Base-by-base conservation (phyloP, 805 yeast genomes). In the Phaffomyces thermotolerans region DNA sequence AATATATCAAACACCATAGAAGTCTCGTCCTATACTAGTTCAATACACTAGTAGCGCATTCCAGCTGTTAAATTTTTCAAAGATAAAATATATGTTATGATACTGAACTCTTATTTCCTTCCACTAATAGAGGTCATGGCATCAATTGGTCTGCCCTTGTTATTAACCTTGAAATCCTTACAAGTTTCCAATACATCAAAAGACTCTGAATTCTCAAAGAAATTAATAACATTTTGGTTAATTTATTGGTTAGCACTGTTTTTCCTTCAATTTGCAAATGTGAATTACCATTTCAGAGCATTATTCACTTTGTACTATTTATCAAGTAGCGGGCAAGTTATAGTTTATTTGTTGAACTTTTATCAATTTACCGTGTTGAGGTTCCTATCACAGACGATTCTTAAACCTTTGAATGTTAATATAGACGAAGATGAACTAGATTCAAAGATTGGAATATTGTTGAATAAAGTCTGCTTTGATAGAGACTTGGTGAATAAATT, bases 121-220 rank as follows among this genome's bases (percentile, higher is more conserved):
- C 58, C 55, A 5, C 15, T 52, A 2, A 27, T 43, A 15, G 56
- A 54, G 39, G 30, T 48, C 2, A 17, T 30, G 13, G 12, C 47
- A 3, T 40, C 52, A 2, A 33, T 53, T 24, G 41, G 22, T 4
- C n/a, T 50, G 4, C 60, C 60, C 2, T 20, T 47, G 9, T 30
- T 54, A 25, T 38, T 56, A 15, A 56, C 60, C 3, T 38, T 56
- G 33, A 52, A 53, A 33, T 30, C 56, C 2, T 36, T 56, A 3
- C 51, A 51, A 17, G 12, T 51, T 13, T 15, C 38, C 10, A 42
- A 20, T 18, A 23, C 18, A 9, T 8, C 32, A 33, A 34, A 24
- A 6, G 37, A 32, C 18, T 32, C 24, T 3, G 42, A 33, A 15
- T 36, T 38, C 23, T 30, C 45, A 12, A 45, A 35, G 10, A 25